phyloP scores from a whole-genome alignment of 768 basidiomycete genomes.

The Psilocybe azurescens region DNA sequence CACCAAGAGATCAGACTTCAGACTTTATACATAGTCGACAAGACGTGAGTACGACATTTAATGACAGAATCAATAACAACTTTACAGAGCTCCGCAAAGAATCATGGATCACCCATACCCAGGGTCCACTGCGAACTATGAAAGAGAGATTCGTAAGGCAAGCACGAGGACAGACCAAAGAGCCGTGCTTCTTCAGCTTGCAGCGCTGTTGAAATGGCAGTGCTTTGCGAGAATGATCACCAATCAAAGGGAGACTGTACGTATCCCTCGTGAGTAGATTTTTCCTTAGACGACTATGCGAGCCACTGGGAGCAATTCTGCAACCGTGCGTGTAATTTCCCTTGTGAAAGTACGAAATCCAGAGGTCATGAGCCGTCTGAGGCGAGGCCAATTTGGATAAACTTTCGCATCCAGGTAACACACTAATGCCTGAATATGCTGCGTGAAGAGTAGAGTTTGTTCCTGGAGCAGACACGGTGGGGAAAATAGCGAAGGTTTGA shows the following conservation, averaged over 20 bases:
- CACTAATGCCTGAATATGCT: not conserved
- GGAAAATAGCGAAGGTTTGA: not conserved
- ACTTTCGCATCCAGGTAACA: not conserved
- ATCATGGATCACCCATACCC: not conserved
- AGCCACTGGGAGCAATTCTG: not conserved
- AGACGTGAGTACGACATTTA: not conserved
- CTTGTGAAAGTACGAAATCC: not conserved
- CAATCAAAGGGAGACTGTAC: not conserved
- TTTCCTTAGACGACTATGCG: not conserved
- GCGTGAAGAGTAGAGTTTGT: not conserved
- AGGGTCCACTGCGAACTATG: not conserved
- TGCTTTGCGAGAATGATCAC: not conserved
- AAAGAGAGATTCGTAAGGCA: not conserved
- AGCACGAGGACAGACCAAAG: not conserved
- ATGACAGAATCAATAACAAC: not conserved
- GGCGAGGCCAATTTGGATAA: too few relatives aligned
- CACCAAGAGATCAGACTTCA: not conserved
- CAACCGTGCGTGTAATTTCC: not conserved
- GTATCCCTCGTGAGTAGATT: not conserved
- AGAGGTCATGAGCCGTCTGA: not conserved
- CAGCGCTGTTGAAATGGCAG: not conserved
- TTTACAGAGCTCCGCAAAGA: not conserved
- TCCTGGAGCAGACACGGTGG: not conserved
- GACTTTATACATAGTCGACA: constrained; percentile 10
- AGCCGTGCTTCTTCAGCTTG: too few relatives aligned